Evolutionary conservation across 2,329 filamentous ascomycete species (phyloP), one percentile per base, ranked within the genome.

Genomic region (Aphanoascus verrucosus): DNA sequence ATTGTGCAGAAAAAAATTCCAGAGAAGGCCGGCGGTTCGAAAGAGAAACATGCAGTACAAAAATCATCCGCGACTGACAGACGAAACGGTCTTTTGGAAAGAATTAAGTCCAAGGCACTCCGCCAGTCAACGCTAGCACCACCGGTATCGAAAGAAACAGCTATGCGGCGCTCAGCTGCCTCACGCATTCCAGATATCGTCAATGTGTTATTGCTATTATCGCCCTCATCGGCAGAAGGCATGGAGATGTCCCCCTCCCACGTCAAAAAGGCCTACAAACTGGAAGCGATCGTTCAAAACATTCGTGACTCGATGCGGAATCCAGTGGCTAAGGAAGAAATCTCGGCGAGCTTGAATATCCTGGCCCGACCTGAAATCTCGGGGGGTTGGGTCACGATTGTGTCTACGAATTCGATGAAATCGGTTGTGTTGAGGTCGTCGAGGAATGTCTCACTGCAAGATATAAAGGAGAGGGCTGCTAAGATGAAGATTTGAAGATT

Each of bases 61-160:
- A 64, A 56, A 46, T 61, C 56, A 44, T 65, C 57, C 49, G 63
- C 58, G 35, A 64, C 63, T 23, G 63, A 64, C 41, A 70, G 71
- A 15, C 67, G 69, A 49, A 82, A 85, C 72, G 81, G 80, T 51
- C 79, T 94, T 20, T 75, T 93, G 54, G 86, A 90, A 66, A 83
- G 86, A 47, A 79, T 94, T 58, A 83, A 85, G 58, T 75, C 78
- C 52, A 91, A 91, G 72, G 80, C 86, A 60, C 67, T 59, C 35
- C 65, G 62, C 31, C 72, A 70, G 74, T 78, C 65, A 65, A 78
- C 65, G 63, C 72, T 57, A 59, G 70, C 56, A 49, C 70, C 55
- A 54, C 73, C 55, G 0, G 77, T 76, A 0, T 71, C 77, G 0
- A 73, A 77, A 19, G 76, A 73, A 15, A 76, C 82, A 60, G 69